These are phyloP conservation scores for Paratinospora sagittata DNA, from an alignment of 164 flowering plant species.

Conservation along the genomic window DNA sequence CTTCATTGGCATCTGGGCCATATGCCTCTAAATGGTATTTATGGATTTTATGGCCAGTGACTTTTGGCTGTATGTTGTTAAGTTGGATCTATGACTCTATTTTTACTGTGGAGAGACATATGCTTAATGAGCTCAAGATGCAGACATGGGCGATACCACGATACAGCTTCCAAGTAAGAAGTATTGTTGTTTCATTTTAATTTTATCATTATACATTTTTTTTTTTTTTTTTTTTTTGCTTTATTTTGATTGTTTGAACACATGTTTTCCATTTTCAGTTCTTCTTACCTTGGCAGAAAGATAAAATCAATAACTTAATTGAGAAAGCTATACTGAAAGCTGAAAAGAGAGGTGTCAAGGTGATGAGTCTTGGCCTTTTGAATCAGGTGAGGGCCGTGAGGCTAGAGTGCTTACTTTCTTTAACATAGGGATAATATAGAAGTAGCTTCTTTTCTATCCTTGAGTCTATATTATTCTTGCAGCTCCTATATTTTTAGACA, in stretches of 20 bases:
- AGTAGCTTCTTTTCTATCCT: neutral
- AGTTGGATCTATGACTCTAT: constrained; percentile 47
- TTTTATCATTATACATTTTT: neutral
- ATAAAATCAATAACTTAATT: constrained; percentile 45
- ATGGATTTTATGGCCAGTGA: constrained; percentile 58
- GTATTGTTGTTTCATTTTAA: neutral
- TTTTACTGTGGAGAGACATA: constrained; percentile 48
- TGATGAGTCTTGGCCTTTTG: constrained; percentile 57
- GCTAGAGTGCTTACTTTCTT: constrained; percentile 4
- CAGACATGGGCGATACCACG: constrained; percentile 71
- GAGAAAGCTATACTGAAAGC: constrained; percentile 66
- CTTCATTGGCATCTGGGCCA: constrained; percentile 55
- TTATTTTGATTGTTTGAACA: neutral
- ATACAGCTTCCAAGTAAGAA: constrained; percentile 49
- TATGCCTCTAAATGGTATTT: constrained; percentile 54
- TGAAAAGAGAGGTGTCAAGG: constrained; percentile 48
- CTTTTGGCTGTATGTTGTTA: constrained; percentile 30
- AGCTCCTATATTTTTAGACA: too few species aligned
- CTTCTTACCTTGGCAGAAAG: constrained; percentile 34
- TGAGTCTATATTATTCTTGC: too few species aligned
- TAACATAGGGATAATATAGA: neutral
- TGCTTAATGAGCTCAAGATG: constrained; percentile 38
- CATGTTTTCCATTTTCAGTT: constrained; percentile 30
- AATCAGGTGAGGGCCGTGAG: constrained; percentile 75
- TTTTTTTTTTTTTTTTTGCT: neutral